phyloP scores from a whole-genome alignment of 768 basidiomycete species.

The Lentinula edodes region DNA sequence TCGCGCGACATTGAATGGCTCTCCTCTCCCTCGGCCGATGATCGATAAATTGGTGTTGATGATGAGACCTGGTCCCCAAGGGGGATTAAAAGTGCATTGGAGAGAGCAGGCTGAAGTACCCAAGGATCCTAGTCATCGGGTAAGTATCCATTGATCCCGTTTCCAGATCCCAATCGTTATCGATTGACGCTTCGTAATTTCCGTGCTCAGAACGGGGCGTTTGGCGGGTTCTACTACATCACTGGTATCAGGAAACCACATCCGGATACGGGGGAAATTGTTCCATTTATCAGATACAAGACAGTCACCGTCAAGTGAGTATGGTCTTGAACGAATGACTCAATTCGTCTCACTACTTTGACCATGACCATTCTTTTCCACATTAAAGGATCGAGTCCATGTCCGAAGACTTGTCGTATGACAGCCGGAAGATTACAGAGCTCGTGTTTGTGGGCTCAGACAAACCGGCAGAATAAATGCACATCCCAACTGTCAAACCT shows the following conservation, averaged over 20 bases:
- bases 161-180: not conserved
- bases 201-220: slow-evolving; percentile 35
- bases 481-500: not conserved
- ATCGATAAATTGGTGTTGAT: slow-evolving; percentile 36
- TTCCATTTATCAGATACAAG: slow-evolving; percentile 44
- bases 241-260: slow-evolving; percentile 37
- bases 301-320: slow-evolving; percentile 45
- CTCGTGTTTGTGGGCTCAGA: slow-evolving; percentile 48
- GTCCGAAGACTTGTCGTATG: slow-evolving; percentile 24
- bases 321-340: too few relatives aligned
- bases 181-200: not conserved
- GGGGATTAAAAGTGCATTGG: slow-evolving; percentile 46
- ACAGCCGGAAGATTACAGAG: slow-evolving; percentile 44
- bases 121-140: slow-evolving; percentile 35
- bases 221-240: slow-evolving; percentile 47
- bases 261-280: slow-evolving; percentile 24
- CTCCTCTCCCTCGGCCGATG: slow-evolving; percentile 28
- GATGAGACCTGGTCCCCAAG: slow-evolving; percentile 33
- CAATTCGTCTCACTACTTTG: not conserved
- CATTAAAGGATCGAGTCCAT: slow-evolving; percentile 36
- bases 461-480: slow-evolving; percentile 17
- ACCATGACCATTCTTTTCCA: not conserved
- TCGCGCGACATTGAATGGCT: slow-evolving; percentile 38
- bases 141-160: slow-evolving; percentile 20
- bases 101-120: slow-evolving; percentile 38